Evolutionary conservation across 148 eudicot species (phyloP).

Genomic region (Silene uniflora): DNA sequence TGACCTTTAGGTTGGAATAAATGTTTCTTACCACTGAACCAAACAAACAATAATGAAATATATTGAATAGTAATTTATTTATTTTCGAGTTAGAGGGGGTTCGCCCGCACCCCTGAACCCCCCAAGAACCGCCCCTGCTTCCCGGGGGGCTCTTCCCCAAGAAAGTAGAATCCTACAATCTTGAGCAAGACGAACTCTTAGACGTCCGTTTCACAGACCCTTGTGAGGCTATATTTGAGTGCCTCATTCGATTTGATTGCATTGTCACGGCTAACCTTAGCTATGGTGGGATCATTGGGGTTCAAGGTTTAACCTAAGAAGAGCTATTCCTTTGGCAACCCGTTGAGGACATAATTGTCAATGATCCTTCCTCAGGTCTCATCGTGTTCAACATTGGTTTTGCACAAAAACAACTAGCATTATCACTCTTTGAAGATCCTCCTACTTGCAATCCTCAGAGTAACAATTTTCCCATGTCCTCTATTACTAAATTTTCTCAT

Average conservation of each 20-base stretch:
- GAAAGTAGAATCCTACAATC: conserved; percentile 39
- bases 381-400: conserved; percentile 64
- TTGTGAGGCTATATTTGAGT: conserved; percentile 60
- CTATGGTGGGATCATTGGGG: conserved; percentile 62
- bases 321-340: conserved; percentile 81
- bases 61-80: too few relatives aligned
- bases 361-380: conserved; percentile 60
- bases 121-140: too few relatives aligned
- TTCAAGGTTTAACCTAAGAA: conserved; percentile 58
- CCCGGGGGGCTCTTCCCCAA: conserved; percentile 71
- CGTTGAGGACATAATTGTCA: conserved; percentile 61
- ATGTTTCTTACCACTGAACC: too few relatives aligned
- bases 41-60: too few relatives aligned
- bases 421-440: conserved; percentile 73
- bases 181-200: conserved; percentile 38
- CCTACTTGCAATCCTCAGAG: conserved; percentile 50
- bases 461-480: conserved; percentile 6
- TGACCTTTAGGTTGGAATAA: too few relatives aligned
- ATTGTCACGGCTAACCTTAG: conserved; percentile 65
- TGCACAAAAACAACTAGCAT: conserved; percentile 59
- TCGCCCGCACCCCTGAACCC: too few relatives aligned
- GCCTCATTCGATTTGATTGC: conserved; percentile 48
- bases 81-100: too few relatives aligned
- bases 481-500: not conserved
- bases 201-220: conserved; percentile 52